Evolutionary conservation across 768 basidiomycete species (phyloP).

Genomic region (Suillus sp.): DNA sequence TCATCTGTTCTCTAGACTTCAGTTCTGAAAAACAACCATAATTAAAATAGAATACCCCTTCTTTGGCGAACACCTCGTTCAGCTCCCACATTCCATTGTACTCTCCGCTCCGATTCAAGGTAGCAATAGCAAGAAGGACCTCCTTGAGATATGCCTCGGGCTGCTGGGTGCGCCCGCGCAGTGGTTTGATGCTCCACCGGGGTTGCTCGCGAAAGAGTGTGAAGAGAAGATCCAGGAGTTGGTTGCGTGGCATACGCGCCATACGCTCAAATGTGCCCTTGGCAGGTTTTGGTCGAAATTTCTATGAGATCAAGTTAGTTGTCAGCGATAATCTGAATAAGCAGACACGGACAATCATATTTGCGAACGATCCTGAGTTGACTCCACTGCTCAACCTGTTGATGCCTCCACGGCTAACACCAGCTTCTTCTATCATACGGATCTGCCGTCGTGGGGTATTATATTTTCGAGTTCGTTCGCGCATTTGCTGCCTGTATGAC

Average conservation of each 20-base stretch:
- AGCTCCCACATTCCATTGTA: slow-evolving; percentile 81
- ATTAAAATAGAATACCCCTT: slow-evolving; percentile 46
- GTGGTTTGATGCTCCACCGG: slow-evolving; percentile 78
- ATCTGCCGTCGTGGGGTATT: slow-evolving; percentile 70
- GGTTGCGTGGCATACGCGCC: slow-evolving; percentile 89
- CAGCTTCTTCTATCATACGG: slow-evolving; percentile 73
- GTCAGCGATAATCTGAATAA: not conserved
- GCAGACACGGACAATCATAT: slow-evolving; percentile 59
- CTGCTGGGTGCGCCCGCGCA: slow-evolving; percentile 82
- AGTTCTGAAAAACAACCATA: slow-evolving; percentile 8
- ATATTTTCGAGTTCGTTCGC: slow-evolving; percentile 62
- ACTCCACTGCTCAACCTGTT: slow-evolving; percentile 81
- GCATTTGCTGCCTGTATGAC: slow-evolving; percentile 71
- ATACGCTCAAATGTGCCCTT: slow-evolving; percentile 84
- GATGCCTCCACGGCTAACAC: slow-evolving; percentile 65
- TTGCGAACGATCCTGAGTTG: slow-evolving; percentile 58
- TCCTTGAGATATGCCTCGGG: slow-evolving; percentile 88
- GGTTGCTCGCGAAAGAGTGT: slow-evolving; percentile 71
- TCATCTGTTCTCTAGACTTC: slow-evolving; percentile 36
- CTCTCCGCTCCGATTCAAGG: slow-evolving; percentile 78
- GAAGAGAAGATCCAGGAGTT: slow-evolving; percentile 85
- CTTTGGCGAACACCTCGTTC: slow-evolving; percentile 69
- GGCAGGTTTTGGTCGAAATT: slow-evolving; percentile 63
- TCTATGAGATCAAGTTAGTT: slow-evolving; percentile 35
- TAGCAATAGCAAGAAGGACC: slow-evolving; percentile 73